Evolutionary conservation across 2,329 filamentous ascomycete genomes (phyloP), one percentile per base, ranked within the genome.

Genomic region (Venturia carpophila): DNA sequence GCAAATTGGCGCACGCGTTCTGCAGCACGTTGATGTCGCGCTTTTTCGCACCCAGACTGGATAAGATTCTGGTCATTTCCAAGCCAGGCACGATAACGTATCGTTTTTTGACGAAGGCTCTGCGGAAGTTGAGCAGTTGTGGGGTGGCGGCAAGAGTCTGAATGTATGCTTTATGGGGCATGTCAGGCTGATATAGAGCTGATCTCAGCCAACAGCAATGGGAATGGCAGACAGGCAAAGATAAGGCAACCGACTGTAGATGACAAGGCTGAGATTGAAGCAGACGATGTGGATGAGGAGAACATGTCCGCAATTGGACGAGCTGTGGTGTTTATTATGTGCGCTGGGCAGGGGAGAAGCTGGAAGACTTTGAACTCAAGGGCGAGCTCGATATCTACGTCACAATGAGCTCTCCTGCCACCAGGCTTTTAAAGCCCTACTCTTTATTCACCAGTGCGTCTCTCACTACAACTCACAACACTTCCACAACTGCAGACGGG

Each of bases 61-160:
- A 37, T 15, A 58, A n/a, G 6, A 58, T 34, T 13, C 17, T 58
- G 27, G 17, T 58, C 52, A 58, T 11, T 11, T 37, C 52, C 2
- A 15, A 13, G 15, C 52, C 52, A n/a, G 52, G 27, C 27, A 58
- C 30, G 52, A 58, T 37, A 27, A 58, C 11, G 52, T 58, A 58
- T 37, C 52, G 30, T 19, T 58, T 39, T 21, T 58, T 58, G 52
- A 58, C 52, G 37, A 58, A 58, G 27, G 52, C 52, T n/a, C 37
- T 58, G 15, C 52, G 52, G 30, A 58, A 58, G 11, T 37, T 58
- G 52, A 58, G 52, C 30, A 58, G 52, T 58, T 58, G 52, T 58
- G 52, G 52, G 6, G n/a, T 58, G 52, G 30, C 27, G 5, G 27
- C 19, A 30, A 58, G 19, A 34, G 52, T 34, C 52, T 58, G 27